These are phyloP conservation scores for Ligustrum vulgare DNA, from an alignment of 257 asterid species.

Conservation along the genomic window DNA sequence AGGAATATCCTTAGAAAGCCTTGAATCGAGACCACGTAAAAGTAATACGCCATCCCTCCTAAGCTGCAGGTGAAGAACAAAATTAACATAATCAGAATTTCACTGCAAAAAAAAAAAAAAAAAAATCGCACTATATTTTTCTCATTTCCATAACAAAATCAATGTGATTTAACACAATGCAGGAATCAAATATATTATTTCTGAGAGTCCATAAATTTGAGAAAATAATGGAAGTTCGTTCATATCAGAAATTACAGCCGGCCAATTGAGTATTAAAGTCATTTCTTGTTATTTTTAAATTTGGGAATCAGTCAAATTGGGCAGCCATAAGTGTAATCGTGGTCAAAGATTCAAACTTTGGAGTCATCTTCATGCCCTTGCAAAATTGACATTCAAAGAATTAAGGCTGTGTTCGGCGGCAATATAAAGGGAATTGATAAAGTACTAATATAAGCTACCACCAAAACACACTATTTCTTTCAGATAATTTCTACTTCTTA, in stretches of 20 bases:
- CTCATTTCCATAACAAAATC: background rate
- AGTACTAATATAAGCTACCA: background rate
- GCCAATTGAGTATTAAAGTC: background rate
- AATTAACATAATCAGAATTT: background rate
- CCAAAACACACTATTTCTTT: too few relatives aligned
- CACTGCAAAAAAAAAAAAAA: too few relatives aligned
- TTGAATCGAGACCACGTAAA: conserved; percentile 85
- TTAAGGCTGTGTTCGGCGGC: too few relatives aligned
- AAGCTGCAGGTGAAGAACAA: conserved; percentile 49
- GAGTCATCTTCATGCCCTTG: background rate
- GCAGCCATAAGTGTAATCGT: background rate
- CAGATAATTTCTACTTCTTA: background rate
- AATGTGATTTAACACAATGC: background rate
- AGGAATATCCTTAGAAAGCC: conserved; percentile 94
- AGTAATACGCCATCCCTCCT: conserved; percentile 86
- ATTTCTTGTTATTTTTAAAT: background rate
- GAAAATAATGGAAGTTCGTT: background rate
- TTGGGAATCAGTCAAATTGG: background rate
- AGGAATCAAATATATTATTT: background rate
- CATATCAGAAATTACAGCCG: background rate
- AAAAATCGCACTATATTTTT: too few relatives aligned
- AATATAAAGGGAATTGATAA: too few relatives aligned
- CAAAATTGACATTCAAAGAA: background rate
- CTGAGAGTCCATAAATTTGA: background rate
- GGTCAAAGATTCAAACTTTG: conserved; percentile 15